Evolutionary conservation across 192 early-diverging fungal genomes (phyloP).

Genomic region (Borealophlyctis nickersoniae): DNA sequence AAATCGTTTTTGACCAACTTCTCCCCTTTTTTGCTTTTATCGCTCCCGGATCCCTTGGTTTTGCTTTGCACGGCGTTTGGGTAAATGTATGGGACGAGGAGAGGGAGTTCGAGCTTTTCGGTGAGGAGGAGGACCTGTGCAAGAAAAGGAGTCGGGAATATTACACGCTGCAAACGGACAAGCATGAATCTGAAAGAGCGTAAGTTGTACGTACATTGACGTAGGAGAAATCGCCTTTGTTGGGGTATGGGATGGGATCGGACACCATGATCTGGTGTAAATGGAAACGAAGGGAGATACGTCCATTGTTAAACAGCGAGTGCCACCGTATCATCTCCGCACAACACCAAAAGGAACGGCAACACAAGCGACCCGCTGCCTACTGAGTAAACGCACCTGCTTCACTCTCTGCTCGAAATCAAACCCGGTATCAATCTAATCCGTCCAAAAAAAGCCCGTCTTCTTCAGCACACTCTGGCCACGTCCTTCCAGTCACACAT

Average conservation of each 20-base stretch:
- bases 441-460: too few species aligned
- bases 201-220: constrained; percentile 41
- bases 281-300: not conserved
- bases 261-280: constrained; percentile 49
- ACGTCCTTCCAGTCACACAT: too few species aligned
- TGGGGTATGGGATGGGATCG: constrained; percentile 43
- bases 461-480: too few species aligned
- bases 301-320: not conserved
- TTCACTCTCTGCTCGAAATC: constrained; percentile 16
- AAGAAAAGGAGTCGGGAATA: too few species aligned
- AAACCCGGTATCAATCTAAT: constrained; percentile 23
- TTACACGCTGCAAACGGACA: too few species aligned
- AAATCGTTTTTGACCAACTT: constrained; percentile 52
- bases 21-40: constrained; percentile 26
- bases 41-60: not conserved
- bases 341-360: too few species aligned
- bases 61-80: constrained; percentile 11
- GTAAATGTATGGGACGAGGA: constrained; percentile 54
- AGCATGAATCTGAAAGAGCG: too few species aligned
- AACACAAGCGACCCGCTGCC: too few species aligned
- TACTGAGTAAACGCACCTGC: constrained; percentile 7
- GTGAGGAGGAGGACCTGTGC: constrained; percentile 43
- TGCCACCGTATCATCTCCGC: too few species aligned
- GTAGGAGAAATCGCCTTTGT: constrained; percentile 49
- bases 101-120: constrained; percentile 36